These are phyloP conservation scores for Eremothecium sinecaudum DNA, from an alignment of 1,139 yeast species.

Conservation along the genomic window DNA sequence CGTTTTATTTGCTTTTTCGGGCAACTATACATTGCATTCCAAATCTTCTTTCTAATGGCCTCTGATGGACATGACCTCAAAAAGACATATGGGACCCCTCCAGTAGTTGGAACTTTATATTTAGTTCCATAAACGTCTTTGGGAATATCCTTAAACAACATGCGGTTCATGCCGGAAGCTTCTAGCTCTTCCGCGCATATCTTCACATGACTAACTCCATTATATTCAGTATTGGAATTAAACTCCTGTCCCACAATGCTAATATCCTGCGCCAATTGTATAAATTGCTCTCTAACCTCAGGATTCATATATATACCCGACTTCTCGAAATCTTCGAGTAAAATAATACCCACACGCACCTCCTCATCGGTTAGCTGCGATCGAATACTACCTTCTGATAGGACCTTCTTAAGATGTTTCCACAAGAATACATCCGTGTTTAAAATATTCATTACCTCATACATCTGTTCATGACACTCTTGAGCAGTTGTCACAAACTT, in stretches of 20 bases:
- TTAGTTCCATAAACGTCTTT: conserved; percentile 26
- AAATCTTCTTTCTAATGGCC: conserved; percentile 52
- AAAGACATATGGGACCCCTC: conserved; percentile 57
- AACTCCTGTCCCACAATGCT: conserved; percentile 78
- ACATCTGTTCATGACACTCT: conserved; percentile 77
- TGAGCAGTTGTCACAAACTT: conserved; percentile 76
- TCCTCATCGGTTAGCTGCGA: conserved; percentile 56
- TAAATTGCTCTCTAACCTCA: conserved; percentile 57
- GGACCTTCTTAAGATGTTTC: conserved; percentile 45
- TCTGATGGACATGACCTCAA: conserved; percentile 51
- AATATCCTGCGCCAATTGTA: conserved; percentile 69
- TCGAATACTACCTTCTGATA: conserved; percentile 37
- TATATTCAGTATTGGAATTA: conserved; percentile 32
- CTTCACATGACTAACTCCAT: conserved; percentile 15
- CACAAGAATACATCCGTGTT: conserved; percentile 78
- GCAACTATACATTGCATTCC: conserved; percentile 64
- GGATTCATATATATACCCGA: conserved; percentile 80
- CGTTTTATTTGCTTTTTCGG: conserved; percentile 47
- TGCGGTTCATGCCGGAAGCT: conserved; percentile 17
- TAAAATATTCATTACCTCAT: conserved; percentile 85
- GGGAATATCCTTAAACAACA: conserved; percentile 23
- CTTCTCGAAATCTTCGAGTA: conserved; percentile 77
- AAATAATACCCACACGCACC: conserved; percentile 66
- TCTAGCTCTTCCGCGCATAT: conserved; percentile 16
- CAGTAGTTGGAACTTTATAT: conserved; percentile 56